Evolutionary conservation across 176 grass and related monocot species (phyloP), one percentile per base, ranked within the genome.

Genomic region (Triticum dicoccoides): DNA sequence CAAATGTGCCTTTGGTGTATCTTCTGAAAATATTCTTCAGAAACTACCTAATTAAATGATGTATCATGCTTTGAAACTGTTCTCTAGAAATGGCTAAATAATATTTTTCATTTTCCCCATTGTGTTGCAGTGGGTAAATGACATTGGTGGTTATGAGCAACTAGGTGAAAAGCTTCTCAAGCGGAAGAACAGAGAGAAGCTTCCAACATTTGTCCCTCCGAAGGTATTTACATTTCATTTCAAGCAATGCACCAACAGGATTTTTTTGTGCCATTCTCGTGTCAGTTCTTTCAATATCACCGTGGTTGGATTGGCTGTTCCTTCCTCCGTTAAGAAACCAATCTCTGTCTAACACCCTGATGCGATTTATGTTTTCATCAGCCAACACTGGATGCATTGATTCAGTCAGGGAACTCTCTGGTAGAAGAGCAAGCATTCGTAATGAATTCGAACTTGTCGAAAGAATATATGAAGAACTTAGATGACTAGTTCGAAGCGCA

Each of bases 391-490:
- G 87, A 96, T 30, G 90, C 97, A 34, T 76, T 98, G 81, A 90
- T 96, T 0, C 93, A 94, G 76, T 88, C 90, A 4, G 90, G 94
- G 61, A 34, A 88, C 77, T 94, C 92, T 9, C 80, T 96, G 27
- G 94, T 96, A 63, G 89, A 77, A 18, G 94, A 98, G 73, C 97
- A 98, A 78, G 91, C 94, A 54, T 78, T 96, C 61, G 89, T 99
- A 65, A 92, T 85, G 69, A 94, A 87, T 76, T 96, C 92, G 8
- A 96, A 86, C 83, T 66, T 96, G 23, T 96, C 92, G 8, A 98
- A 98, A 82, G 89, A 96, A 80, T 98, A 96, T 51, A 91, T 98
- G 92, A 98, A 98, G 71, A 96, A 94, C 85, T 64, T 98, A 32
- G 89, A 93, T 65, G 92, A 93, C 29, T 96, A 93, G 75, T 79